Base-by-base conservation (phyloP, 768 basidiomycete species). In the Macrolepiota fuliginosa region DNA sequence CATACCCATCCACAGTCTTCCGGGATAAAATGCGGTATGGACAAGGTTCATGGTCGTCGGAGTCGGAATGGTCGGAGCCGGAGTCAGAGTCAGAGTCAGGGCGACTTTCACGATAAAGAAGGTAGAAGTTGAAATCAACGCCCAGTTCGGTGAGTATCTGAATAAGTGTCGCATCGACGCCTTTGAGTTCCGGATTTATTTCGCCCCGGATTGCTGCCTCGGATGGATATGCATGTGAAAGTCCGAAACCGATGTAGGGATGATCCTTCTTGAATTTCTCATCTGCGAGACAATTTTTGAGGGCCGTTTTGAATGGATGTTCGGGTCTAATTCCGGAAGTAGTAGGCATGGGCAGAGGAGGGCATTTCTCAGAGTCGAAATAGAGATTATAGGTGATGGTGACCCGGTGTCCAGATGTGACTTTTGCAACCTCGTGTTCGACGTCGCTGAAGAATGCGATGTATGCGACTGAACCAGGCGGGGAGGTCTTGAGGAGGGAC, bases 381-480 rank as follows among this genome's bases (percentile, higher is more conserved):
- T 74, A 77, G 39, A 79, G 74, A 66, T 79, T 79, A 62, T 75
- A 79, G 1, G 77, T 79, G 40, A 81, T 63, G 0, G 77, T 79
- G 2, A 79, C 71, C 9, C 78, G 72, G 66, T 76, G 65, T 0
- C 78, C 78, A 0, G 75, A 70, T 1, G 52, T 63, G 4, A 80
- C 75, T 1, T 65, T 62, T 0, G 64, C 47, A 22, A 79, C 74
- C 66, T 78, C 76, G 54, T 79, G 76, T 58, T n/a, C n/a, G n/a
- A n/a, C n/a, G n/a, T n/a, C n/a, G n/a, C n/a, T n/a, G n/a, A n/a
- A n/a, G n/a, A n/a, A 75, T 32, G 73, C 77, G 58, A 77, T 67
- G 24, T 73, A 76, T 15, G 70, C 72, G 24, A 72, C 67, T 3
- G 73, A 74, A 4, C 79, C 64, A n/a, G 62, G 19, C 4, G 51